phyloP scores from a whole-genome alignment of 2,329 filamentous ascomycete genomes.

The Microdochium nivale region DNA sequence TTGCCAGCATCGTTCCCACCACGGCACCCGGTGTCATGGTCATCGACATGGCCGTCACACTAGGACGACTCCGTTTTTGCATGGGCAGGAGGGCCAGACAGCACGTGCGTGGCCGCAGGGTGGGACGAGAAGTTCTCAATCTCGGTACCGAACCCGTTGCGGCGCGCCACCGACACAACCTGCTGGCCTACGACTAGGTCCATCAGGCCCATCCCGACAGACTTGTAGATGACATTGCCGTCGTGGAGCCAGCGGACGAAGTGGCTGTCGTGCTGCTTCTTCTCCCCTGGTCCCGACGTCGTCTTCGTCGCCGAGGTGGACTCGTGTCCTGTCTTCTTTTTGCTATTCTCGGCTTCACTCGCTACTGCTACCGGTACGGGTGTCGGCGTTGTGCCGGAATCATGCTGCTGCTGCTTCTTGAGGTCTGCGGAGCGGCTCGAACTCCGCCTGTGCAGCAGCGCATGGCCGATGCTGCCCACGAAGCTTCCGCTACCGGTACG shows the following conservation, averaged over 20 bases:
- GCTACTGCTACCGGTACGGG: no score
- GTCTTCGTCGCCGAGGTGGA: no score
- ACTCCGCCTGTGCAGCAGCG: conserved; percentile 17
- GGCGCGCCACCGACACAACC: conserved; percentile 44
- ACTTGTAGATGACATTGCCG: conserved; percentile 62
- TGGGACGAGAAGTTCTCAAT: conserved; percentile 40
- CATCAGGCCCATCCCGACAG: conserved; percentile 58
- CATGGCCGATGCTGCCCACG: conserved; percentile 10
- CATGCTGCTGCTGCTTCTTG: conserved; percentile 3
- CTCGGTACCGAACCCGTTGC: conserved; percentile 44
- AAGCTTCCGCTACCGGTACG: conserved; percentile 11
- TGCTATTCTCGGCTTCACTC: neutral
- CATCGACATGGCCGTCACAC: no score
- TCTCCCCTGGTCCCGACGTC: conserved; percentile 10
- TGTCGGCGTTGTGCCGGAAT: neutral
- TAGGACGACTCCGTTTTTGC: no score
- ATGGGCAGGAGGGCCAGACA: no score
- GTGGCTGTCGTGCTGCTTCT: conserved; percentile 38
- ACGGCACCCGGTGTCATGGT: no score
- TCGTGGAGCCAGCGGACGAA: conserved; percentile 47
- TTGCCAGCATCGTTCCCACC: no score
- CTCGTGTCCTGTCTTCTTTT: neutral
- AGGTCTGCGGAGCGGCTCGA: conserved; percentile 17
- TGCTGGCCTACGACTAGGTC: conserved; percentile 54
- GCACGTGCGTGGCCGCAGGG: neutral